Evolutionary conservation across 192 early-diverging fungal species (phyloP), one percentile per base, ranked within the genome.

Genomic region (Coemansia sp.): DNA sequence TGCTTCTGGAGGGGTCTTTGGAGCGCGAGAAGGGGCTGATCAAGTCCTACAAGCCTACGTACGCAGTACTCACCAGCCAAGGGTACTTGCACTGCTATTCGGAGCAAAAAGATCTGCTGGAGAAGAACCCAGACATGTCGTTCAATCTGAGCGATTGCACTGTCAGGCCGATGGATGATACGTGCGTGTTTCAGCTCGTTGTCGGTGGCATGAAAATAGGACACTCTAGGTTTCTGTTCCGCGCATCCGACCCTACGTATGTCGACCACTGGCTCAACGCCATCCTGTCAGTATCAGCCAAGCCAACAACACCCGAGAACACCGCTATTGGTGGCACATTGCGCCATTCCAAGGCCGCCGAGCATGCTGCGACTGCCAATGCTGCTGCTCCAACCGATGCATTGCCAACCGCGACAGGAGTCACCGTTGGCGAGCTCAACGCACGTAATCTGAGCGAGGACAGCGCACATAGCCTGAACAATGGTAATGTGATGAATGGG

Each of bases 1-100:
- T 78, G 53, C 63, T 78, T 10, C 63, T 78, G 16, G 75, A 78
- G 57, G 75, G 75, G 30, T 53, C 62, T 25, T 33, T 78, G n/a
- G 75, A 78, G 66, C 70, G 75, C 55, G 70, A 78, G 21, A 68
- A 68, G 51, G 75, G 75, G 21, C 26, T 78, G 37, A 58, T 78
- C 37, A 72, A 69, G 28, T 58, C 46, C 46, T 78, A 62, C 70
- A 66, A 78, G 30, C 53, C 58, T 0, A 40, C 62, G 7, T 72
- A 78, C 33, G 70, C 60, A 5, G 75, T 78, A 20, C 49, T 78
- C 51, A 78, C 75, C 1, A 29, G 46, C 1, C 75, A 68, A 46
- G 75, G 75, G 2, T 68, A 69, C 52, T 55, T 78, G 59, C 75
- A 72, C 57, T 78, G 75, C 70, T 78, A 66, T 31, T 7, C 75